Evolutionary conservation across 306 rosid genomes (phyloP).

Genomic region (Quercus gilva): DNA sequence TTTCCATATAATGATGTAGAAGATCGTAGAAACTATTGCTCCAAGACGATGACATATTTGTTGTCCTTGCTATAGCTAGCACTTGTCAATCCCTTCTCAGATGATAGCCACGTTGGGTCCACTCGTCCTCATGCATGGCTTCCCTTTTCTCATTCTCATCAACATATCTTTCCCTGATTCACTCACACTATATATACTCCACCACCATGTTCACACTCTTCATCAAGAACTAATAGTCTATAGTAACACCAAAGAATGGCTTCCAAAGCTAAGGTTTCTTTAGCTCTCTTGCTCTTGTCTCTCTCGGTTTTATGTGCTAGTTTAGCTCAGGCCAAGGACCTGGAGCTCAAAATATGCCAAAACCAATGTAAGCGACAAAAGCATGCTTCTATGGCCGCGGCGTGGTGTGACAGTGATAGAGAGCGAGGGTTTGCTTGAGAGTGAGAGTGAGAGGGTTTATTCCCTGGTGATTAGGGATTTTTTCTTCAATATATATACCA

Average conservation of each 20-base stretch:
- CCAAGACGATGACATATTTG: background rate
- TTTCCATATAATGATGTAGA: too few species aligned
- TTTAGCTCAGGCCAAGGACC: conserved; percentile 22
- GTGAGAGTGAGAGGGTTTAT: too few species aligned
- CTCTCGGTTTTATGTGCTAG: conserved; percentile 13
- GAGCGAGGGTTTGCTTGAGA: too few species aligned
- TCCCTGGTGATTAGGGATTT: too few species aligned
- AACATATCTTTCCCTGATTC: background rate
- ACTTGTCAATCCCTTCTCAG: background rate
- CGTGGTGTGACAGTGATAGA: too few species aligned
- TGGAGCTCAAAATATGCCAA: conserved; percentile 43
- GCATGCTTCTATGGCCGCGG: too few species aligned
- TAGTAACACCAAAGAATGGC: conserved; percentile 16
- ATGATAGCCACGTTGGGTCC: conserved; percentile 25
- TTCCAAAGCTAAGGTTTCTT: conserved; percentile 8
- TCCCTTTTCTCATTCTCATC: background rate
- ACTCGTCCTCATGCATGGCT: conserved; percentile 40
- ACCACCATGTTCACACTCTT: background rate
- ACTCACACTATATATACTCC: background rate
- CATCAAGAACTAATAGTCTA: background rate
- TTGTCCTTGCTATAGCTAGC: background rate
- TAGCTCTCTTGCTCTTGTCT: conserved; percentile 17
- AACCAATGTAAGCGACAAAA: conserved; percentile 49
- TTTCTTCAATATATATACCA: too few species aligned
- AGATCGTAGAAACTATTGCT: background rate